phyloP scores from a whole-genome alignment of 2,329 filamentous ascomycete species.

The Teratosphaeria gauchensis region DNA sequence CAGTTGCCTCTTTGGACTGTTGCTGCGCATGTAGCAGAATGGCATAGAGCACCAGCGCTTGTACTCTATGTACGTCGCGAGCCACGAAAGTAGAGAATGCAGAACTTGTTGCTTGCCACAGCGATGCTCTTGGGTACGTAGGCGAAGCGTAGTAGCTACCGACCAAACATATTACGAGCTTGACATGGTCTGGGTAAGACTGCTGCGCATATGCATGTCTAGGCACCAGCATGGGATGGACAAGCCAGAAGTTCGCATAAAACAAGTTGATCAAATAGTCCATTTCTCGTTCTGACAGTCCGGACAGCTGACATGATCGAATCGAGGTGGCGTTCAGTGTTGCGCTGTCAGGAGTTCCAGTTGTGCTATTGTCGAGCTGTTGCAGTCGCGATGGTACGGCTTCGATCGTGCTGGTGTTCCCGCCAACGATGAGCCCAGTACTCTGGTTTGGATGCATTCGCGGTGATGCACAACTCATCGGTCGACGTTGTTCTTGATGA shows the following conservation, averaged over 20 bases:
- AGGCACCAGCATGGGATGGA: slow-evolving; percentile 49
- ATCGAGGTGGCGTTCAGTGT: background rate
- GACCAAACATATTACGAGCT: slow-evolving; percentile 47
- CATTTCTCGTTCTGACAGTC: slow-evolving; percentile 17
- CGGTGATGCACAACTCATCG: background rate
- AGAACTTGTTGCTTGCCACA: slow-evolving; percentile 27
- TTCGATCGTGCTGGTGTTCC: background rate
- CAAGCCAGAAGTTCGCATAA: slow-evolving; percentile 46
- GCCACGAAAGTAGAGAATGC: background rate
- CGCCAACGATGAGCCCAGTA: background rate
- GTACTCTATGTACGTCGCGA: slow-evolving; percentile 49
- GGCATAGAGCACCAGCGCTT: slow-evolving; percentile 66
- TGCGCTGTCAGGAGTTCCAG: background rate
- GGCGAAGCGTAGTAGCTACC: slow-evolving; percentile 44
- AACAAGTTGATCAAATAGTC: slow-evolving; percentile 42
- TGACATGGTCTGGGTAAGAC: slow-evolving; percentile 39
- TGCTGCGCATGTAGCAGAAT: slow-evolving; percentile 72
- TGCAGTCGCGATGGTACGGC: background rate
- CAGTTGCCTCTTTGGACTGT: slow-evolving; percentile 50
- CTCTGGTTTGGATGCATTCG: background rate
- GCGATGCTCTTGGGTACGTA: slow-evolving; percentile 34
- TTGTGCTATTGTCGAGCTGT: background rate
- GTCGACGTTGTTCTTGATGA: background rate
- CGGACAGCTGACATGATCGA: background rate
- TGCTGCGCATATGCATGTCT: slow-evolving; percentile 30